Base-by-base conservation (phyloP, 2,329 filamentous ascomycete genomes). In the Pseudocercospora fijiensis region DNA sequence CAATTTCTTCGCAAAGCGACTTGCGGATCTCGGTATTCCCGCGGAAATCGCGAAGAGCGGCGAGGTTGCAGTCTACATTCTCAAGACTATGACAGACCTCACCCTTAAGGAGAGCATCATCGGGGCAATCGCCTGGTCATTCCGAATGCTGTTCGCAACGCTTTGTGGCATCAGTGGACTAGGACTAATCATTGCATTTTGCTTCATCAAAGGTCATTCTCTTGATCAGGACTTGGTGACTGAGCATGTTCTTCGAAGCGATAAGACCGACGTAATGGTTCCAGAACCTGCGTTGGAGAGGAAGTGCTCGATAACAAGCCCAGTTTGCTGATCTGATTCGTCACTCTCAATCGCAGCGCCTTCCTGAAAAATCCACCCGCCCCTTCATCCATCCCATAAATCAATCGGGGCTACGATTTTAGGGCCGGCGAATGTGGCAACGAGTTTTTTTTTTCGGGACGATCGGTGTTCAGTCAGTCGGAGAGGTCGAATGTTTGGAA, bases 101-200 rank as follows among this genome's bases (percentile, higher is more conserved):
- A 9, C 60, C 13, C 9, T 60, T 30, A 70, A 66, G 59, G 18
- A 52, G 10, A 58, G 51, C 0, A 63, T 72, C 24, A 57, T 67
- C 0, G 20, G 28, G 2, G 66, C 65, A 3, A 71, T 69, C 41
- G 64, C 67, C 1, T 69, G 65, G 63, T 65, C 68, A 1, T 69
- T 73, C 27, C 59, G 57, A 16, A 69, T 63, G 61, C 58, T 73
- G 2, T 72, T 71, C 27, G 70, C 70, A 3, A 66, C 63, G 0
- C 62, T 72, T 57, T 63, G 63, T 52, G 70, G 71, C 1, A 67
- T 73, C 28, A 68, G 70, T 27, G 69, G 60, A 5, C 16, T 73
- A 4, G 70, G 71, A 6, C 41, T 72, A 20, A 30, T 65, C 7
- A 51, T 65, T 37, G 63, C 67, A 5, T 55, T 51, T 1, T 18